Base-by-base conservation (phyloP, 1,284 basidiomycete species). In the Meripilus lineatus region DNA sequence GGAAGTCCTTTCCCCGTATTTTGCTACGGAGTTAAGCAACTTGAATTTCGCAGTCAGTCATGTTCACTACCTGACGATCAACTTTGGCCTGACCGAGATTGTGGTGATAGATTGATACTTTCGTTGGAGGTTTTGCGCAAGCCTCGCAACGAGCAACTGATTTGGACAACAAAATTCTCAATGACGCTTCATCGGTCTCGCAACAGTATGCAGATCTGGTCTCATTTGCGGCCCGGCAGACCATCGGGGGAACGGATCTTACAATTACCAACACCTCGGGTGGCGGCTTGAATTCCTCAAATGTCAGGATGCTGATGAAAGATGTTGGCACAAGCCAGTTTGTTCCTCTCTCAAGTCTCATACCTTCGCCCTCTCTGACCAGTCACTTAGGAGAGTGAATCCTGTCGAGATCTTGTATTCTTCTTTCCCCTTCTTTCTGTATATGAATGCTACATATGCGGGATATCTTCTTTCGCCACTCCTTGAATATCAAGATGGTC, bases 341-440 rank as follows among this genome's bases (percentile, higher is more conserved):
- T 38, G 11, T 38, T 33, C 10, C 34, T 8, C 18, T 30, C 28
- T 30, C 28, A n/a, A 30, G 10, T 10, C 10, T 30, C n/a, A 30
- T 8, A 36, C 34, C 8, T 36, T 13, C 34, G 8, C 17, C 10
- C 10, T 20, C 18, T 13, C 15, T 24, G 8, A 8, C 18, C 28
- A 30, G 5, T 3, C 36, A 6, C 34, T 47, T 8, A 57, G 56
- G 21, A 62, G 69, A 5, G 61, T 68, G 5, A 75, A 71, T 45
- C 67, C 74, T 2, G 69, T 74, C 6, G 73, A 76, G 40, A 63
- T 63, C 2, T 54, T 77, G 6, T 75, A 69, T 48, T 60, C 71
- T 3, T 58, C 70, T 0, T 66, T 71, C 32, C 73, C 74, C 2
- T 59, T 66, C 5, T 64, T 70, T 25, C 50, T 76, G 28, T 74